A percentile compares a stretch with the other conserved stretches of the same genome.
Conservation (phyloP, 768 basidiomycete species). For the Sistotremastrum niveocremeum region DNA sequence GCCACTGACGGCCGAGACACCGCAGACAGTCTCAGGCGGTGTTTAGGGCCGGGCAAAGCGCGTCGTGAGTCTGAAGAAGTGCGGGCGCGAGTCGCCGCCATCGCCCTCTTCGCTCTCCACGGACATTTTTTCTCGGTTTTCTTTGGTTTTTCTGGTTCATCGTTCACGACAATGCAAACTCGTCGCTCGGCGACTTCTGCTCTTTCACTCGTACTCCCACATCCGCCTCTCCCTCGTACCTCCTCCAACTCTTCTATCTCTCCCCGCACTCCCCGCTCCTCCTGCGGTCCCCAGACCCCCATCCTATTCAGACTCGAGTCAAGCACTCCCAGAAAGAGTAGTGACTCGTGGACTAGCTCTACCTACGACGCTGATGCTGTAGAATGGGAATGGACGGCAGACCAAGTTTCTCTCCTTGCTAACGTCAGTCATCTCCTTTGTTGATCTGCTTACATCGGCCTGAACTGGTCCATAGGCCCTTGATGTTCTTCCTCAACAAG, state of each 20-base stretch:
- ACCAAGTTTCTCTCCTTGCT: slow-evolving; percentile 52
- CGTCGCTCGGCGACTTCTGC: slow-evolving; percentile 38
- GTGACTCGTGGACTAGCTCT: slow-evolving; percentile 78
- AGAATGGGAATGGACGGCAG: slow-evolving; percentile 49
- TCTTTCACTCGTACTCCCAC: slow-evolving; percentile 50
- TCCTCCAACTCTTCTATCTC: slow-evolving; percentile 6
- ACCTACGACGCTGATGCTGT: slow-evolving; percentile 45
- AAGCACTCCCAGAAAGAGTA: slow-evolving; percentile 48
- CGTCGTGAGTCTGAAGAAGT: neutral
- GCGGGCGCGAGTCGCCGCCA: neutral
- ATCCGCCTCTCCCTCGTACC: slow-evolving; percentile 38
- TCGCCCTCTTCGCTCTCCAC: neutral
- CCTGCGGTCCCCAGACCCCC: slow-evolving; percentile 38
- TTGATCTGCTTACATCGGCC: neutral
- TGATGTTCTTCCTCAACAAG: slow-evolving; percentile 68
- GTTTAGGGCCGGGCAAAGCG: slow-evolving; percentile 2
- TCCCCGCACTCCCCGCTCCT: slow-evolving; percentile 30
- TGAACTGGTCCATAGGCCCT: slow-evolving; percentile 39
- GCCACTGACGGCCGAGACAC: no score
- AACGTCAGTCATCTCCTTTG: slow-evolving; percentile 32
- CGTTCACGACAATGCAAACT: slow-evolving; percentile 28
- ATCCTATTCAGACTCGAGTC: slow-evolving; percentile 37
- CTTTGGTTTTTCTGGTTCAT: neutral
- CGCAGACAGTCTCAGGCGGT: neutral
- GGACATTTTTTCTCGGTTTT: neutral